phyloP scores from a whole-genome alignment of 2,329 filamentous ascomycete species.

The Fusarium euwallaceae region DNA sequence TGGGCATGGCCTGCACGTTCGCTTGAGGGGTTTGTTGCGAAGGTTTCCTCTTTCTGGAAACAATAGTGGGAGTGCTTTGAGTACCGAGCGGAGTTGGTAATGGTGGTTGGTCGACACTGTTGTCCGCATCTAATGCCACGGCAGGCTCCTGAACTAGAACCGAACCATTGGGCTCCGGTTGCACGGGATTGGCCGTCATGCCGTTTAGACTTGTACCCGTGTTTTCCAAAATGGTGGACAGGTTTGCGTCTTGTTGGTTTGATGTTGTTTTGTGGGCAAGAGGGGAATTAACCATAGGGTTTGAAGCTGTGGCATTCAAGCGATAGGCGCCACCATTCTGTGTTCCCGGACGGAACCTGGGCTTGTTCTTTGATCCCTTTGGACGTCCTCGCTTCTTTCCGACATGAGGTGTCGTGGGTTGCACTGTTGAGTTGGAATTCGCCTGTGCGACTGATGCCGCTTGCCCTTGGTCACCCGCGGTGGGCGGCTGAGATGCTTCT shows the following conservation, averaged over 20 bases:
- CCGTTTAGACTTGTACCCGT: neutral
- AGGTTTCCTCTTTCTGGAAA: slow-evolving; percentile 30
- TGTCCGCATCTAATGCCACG: neutral
- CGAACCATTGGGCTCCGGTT: neutral
- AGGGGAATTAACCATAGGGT: slow-evolving; percentile 20
- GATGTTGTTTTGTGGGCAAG: slow-evolving; percentile 30
- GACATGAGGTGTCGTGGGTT: slow-evolving; percentile 38
- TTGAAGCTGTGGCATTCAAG: neutral
- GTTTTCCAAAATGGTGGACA: neutral
- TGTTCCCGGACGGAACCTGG: slow-evolving; percentile 45
- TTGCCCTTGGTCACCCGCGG: slow-evolving; percentile 6
- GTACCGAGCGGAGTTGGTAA: neutral
- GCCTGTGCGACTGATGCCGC: slow-evolving; percentile 22
- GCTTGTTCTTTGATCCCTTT: slow-evolving; percentile 62
- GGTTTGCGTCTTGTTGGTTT: neutral
- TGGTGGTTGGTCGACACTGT: neutral
- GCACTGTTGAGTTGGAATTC: slow-evolving; percentile 8
- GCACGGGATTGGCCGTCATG: neutral
- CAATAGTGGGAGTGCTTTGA: neutral
- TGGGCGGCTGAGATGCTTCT: slow-evolving; percentile 5
- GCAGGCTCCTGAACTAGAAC: slow-evolving; percentile 2
- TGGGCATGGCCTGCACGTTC: neutral
- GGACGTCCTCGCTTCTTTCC: slow-evolving; percentile 56
- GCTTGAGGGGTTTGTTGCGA: slow-evolving; percentile 9
- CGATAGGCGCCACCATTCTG: slow-evolving; percentile 6